phyloP scores from a whole-genome alignment of 768 basidiomycete genomes.

The Amanita polypyramis region DNA sequence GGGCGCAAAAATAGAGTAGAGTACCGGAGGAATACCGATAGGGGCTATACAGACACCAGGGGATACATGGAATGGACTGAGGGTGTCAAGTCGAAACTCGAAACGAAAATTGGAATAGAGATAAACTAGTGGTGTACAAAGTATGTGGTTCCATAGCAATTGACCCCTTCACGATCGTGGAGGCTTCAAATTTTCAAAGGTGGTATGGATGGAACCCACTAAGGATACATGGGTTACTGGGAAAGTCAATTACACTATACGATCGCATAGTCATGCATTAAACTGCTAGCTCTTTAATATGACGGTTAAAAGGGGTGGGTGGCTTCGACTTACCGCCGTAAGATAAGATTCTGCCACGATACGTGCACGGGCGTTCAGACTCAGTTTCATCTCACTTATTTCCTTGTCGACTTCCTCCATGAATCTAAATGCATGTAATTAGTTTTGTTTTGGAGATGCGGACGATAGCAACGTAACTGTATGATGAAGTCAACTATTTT shows the following conservation, averaged over 20 bases:
- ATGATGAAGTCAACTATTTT: constrained; percentile 99
- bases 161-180: too few species aligned
- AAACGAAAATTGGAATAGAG: constrained; percentile 15
- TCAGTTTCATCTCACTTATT: constrained; percentile 98
- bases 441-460: background rate
- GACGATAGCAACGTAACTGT: constrained; percentile 47
- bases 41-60: constrained; percentile 26
- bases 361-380: constrained; percentile 89
- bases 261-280: constrained; percentile 21
- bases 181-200: background rate
- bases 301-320: background rate
- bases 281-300: constrained; percentile 17
- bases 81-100: constrained; percentile 21
- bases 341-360: constrained; percentile 97
- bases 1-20: constrained; percentile 29
- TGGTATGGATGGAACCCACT: background rate
- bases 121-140: background rate
- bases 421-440: constrained; percentile 41
- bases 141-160: background rate
- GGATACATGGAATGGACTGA: constrained; percentile 34
- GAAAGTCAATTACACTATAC: background rate
- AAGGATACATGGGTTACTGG: background rate
- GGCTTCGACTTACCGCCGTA: constrained; percentile 53
- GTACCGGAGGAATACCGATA: constrained; percentile 26
- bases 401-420: constrained; percentile 99